Conservation (phyloP, 805 yeast genomes). For the Lipomyces kockii region DNA sequence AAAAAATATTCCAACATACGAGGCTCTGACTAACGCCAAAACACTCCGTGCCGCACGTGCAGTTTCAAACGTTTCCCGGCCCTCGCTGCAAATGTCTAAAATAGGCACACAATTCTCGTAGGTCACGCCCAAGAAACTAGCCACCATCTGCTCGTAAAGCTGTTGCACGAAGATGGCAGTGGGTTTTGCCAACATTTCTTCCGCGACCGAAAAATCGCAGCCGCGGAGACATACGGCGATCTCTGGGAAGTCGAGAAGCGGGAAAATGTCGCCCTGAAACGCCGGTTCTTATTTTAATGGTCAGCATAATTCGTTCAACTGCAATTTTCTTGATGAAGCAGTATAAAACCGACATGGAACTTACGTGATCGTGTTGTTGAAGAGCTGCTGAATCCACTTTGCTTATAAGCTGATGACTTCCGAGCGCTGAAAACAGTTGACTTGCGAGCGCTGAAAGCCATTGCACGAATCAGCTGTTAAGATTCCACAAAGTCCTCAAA, state of each 20-base stretch:
- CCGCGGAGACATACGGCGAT: conserved; percentile 62
- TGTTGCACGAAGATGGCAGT: conserved; percentile 59
- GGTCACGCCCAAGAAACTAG: conserved; percentile 60
- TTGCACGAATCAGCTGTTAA: not conserved
- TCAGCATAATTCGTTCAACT: not conserved
- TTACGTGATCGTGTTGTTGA: conserved; percentile 34
- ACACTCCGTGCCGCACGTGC: conserved; percentile 36
- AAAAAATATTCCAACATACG: conserved; percentile 7
- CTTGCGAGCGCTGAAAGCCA: conserved; percentile 34
- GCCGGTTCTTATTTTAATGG: conserved; percentile 12
- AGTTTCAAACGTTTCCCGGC: conserved; percentile 39
- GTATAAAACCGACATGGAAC: not conserved
- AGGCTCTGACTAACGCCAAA: conserved; percentile 32
- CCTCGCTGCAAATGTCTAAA: conserved; percentile 44
- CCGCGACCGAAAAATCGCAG: conserved; percentile 64
- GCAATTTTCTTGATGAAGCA: not conserved
- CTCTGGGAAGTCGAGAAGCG: conserved; percentile 63
- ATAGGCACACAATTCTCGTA: conserved; percentile 43
- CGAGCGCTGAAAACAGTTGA: conserved; percentile 34
- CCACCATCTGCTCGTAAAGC: conserved; percentile 64
- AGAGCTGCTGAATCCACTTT: conserved; percentile 18
- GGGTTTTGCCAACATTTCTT: conserved; percentile 63
- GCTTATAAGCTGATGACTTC: conserved; percentile 32
- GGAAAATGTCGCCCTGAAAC: conserved; percentile 50
- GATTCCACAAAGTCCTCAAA: not conserved